These are phyloP conservation scores for Epithele typhae DNA, from an alignment of 768 basidiomycete genomes.

Conservation along the genomic window DNA sequence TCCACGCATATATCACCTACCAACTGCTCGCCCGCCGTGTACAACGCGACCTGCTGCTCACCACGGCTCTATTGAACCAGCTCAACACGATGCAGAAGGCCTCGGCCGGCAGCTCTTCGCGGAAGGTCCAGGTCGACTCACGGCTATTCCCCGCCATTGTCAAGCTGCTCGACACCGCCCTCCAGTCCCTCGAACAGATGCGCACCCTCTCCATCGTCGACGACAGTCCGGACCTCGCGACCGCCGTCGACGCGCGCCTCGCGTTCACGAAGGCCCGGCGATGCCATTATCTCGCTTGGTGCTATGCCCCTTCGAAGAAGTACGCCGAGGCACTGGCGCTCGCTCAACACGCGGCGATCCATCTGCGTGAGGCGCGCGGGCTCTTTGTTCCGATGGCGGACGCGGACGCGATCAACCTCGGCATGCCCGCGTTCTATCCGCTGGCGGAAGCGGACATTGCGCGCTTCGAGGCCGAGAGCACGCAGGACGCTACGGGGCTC, in stretches of 20 bases:
- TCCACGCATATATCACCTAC: constrained; percentile 84
- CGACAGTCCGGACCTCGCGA: constrained; percentile 77
- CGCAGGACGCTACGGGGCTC: constrained; percentile 42
- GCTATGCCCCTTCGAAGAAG: constrained; percentile 65
- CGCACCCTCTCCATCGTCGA: constrained; percentile 79
- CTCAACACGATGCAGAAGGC: constrained; percentile 17
- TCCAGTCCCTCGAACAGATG: constrained; percentile 86
- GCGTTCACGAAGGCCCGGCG: constrained; percentile 75
- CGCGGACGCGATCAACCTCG: constrained; percentile 41
- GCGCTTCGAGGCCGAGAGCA: constrained; percentile 48
- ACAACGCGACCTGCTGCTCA: constrained; percentile 81
- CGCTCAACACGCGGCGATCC: constrained; percentile 64
- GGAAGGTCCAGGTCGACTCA: constrained; percentile 52
- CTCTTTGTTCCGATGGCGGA: constrained; percentile 33
- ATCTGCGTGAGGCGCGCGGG: constrained; percentile 68
- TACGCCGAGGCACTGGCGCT: constrained; percentile 72
- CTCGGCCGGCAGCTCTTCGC: constrained; percentile 15
- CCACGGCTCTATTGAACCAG: constrained; percentile 52
- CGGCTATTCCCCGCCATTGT: constrained; percentile 83
- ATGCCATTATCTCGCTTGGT: constrained; percentile 71
- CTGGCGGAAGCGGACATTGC: constrained; percentile 41
- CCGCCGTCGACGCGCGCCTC: constrained; percentile 72
- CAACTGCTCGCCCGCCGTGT: constrained; percentile 85
- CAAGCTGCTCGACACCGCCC: constrained; percentile 79
- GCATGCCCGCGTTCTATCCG: constrained; percentile 49